Evolutionary conservation across 2,329 filamentous ascomycete species (phyloP), one percentile per base, ranked within the genome.

Genomic region (Sporothrix phasma): DNA sequence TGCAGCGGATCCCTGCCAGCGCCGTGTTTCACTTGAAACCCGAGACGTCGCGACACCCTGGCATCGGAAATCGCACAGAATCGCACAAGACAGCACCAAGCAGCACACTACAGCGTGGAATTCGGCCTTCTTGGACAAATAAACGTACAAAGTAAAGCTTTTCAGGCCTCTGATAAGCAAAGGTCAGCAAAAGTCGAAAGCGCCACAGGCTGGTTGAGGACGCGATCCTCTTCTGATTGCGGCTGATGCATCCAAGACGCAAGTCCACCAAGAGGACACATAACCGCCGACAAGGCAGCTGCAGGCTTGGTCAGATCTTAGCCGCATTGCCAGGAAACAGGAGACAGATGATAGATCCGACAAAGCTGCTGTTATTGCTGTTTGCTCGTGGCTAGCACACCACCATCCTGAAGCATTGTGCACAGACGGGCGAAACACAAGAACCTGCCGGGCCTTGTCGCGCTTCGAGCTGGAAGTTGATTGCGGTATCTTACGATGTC

Each of bases 1-100:
- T 71, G 70, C 70, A 67, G 70, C 69, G 69, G 67, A 65, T 69
- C 73, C 71, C 66, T 63, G 69, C 66, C 69, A 53, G 56, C 56
- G 63, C 67, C 67, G 71, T 59, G 77, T 80, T 77, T 79, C 75
- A 76, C 70, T 68, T 78, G 79, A 80, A 80, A 80, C 77, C 70
- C 69, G 71, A 74, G 70, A 71, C 70, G 78, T 81, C 68, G 67
- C 68, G 67, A 43, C 39, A 59, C 63, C 60, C 60, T 60, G 63
- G 22, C 54, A 41, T 58, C n/a, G 41, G 53, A 47, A 5, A 31
- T 3, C 3, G 24, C 19, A 24, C n/a, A 8, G 41, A 53, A 53
- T 43, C 45, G 17, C 10, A 43, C n/a, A n/a, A n/a, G n/a, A n/a
- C n/a, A n/a, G n/a, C n/a, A n/a, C n/a, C n/a, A n/a, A n/a, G n/a